phyloP scores from a whole-genome alignment of 2,329 filamentous ascomycete species.

The Aspergillus viridinutans region DNA sequence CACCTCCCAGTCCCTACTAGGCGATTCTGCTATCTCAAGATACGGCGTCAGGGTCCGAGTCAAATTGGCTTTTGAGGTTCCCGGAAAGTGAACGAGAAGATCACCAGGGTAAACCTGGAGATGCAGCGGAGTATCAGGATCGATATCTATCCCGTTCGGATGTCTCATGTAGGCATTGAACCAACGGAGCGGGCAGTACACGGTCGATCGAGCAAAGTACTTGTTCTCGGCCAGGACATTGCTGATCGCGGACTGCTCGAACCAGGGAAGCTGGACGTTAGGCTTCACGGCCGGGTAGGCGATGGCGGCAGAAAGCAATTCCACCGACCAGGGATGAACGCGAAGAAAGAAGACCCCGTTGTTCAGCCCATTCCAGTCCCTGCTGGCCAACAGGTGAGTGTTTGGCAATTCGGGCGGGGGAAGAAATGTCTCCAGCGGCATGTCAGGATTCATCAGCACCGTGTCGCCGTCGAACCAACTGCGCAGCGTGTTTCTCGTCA shows the following conservation, averaged over 20 bases:
- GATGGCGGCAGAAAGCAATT: slow-evolving; percentile 25
- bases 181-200: slow-evolving; percentile 13
- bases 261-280: slow-evolving; percentile 15
- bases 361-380: slow-evolving; percentile 34
- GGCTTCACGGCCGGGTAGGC: slow-evolving; percentile 22
- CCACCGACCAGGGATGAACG: slow-evolving; percentile 31
- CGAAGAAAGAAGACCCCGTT: slow-evolving; percentile 32
- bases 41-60: slow-evolving; percentile 9
- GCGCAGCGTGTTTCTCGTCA: too few species aligned
- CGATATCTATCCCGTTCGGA: slow-evolving; percentile 1
- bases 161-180: slow-evolving; percentile 15
- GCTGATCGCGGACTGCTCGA: slow-evolving; percentile 13
- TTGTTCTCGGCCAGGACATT: slow-evolving; percentile 11
- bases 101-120: slow-evolving; percentile 12
- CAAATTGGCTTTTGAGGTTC: slow-evolving; percentile 2
- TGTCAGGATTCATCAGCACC: slow-evolving; percentile 30
- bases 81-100: slow-evolving; percentile 16
- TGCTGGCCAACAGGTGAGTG: slow-evolving; percentile 27
- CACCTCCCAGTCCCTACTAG: slow-evolving; percentile 9
- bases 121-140: slow-evolving; percentile 2
- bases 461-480: slow-evolving; percentile 35
- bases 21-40: slow-evolving; percentile 10
- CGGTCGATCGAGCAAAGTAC: slow-evolving; percentile 12
- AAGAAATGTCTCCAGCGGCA: slow-evolving; percentile 31
- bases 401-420: slow-evolving; percentile 25